Evolutionary conservation across 208 protist species (phyloP), one percentile per base, ranked within the genome.

Genomic region (Tritrichomonas musculus): DNA sequence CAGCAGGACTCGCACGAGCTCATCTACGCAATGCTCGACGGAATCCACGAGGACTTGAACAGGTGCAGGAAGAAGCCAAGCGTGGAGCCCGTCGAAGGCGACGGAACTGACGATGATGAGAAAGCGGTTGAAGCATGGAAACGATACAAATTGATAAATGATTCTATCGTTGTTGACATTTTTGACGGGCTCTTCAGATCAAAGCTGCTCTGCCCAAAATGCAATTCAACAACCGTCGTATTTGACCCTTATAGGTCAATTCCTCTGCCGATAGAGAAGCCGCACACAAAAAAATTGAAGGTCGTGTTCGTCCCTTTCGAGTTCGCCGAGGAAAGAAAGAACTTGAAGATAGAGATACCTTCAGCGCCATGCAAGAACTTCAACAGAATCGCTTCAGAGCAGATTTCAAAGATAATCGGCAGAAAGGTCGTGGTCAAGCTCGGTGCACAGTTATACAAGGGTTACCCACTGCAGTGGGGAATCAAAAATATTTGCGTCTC

Each of bases 1-100:
- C 94, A 95, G 93, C 94, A 95, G 65, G 94, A 95, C 77, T 95
- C 94, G 27, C 94, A 94, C 50, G 94, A 95, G 53, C 93, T 97
- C 11, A 60, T 96, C 22, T 49, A 97, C 47, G 95, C 97, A 17
- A 94, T 98, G 27, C 95, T 98, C 44, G 97, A 98, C 94, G 95
- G 95, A 55, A 94, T 98, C 75, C 95, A 96, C 80, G 97, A 98
- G 94, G 97, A 98, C 93, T 95, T 98, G 57, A 98, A 98, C 94
- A 92, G 93, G 4, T 95, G 96, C 39, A n/a, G 20, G 1, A 82
- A 75, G 27, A 96, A 96, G 92, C 95, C 95, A 33, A 93, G 92
- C 27, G 73, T 95, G 0, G 95, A 96, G 44, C 93, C n/a, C 33
- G 50, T 93, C 8, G 92, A 93, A 36, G 73, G 93, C 14, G 77